phyloP scores from a whole-genome alignment of 495 filamentous ascomycete species.

The Terfezia claveryi region DNA sequence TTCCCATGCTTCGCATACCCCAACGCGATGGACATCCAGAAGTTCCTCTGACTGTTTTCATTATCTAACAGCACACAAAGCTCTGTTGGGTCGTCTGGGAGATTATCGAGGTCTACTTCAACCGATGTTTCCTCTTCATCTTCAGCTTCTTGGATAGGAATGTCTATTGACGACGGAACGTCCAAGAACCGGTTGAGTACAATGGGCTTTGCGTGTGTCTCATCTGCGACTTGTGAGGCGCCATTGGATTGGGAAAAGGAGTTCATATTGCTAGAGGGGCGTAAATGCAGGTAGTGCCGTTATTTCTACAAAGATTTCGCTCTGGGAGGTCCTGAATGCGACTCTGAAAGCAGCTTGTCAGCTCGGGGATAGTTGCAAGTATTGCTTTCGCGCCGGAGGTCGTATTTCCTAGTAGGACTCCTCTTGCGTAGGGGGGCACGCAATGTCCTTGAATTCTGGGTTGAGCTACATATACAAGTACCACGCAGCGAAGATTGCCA shows the following conservation, averaged over 20 bases:
- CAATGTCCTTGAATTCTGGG: no score
- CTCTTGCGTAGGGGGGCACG: no score
- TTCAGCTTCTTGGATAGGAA: conserved; percentile 52
- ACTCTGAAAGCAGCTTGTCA: no score
- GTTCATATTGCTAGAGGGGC: neutral
- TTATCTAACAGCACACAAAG: conserved; percentile 84
- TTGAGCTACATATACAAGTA: no score
- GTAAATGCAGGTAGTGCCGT: no score
- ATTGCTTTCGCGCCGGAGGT: no score
- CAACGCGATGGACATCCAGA: conserved; percentile 88
- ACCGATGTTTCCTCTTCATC: conserved; percentile 49
- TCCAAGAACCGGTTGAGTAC: conserved; percentile 47
- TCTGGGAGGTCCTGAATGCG: no score
- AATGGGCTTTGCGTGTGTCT: neutral
- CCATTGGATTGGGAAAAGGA: neutral
- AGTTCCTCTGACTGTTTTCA: conserved; percentile 62
- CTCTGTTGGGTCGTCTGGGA: conserved; percentile 88
- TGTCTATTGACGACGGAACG: conserved; percentile 72
- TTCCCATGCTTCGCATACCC: conserved; percentile 95
- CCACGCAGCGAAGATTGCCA: no score
- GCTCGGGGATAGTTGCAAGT: no score
- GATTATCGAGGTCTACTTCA: conserved; percentile 74
- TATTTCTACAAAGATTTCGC: no score
- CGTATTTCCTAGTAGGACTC: no score
- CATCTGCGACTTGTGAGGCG: neutral